Base-by-base conservation (phyloP, 2,329 filamentous ascomycete genomes). In the Monosporascus sp. region DNA sequence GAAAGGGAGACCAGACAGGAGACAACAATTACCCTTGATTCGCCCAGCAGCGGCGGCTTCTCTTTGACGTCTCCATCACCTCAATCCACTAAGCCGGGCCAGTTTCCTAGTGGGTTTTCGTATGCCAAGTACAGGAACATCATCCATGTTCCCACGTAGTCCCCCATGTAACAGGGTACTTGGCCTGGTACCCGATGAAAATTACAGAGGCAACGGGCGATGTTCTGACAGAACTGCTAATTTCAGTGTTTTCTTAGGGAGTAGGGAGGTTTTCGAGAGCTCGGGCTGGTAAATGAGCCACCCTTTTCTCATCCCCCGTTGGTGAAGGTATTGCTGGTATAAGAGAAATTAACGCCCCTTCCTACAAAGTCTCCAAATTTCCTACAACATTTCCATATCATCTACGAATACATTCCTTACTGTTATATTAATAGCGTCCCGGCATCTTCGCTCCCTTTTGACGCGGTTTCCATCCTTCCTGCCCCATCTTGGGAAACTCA, bases 301-400 rank as follows among this genome's bases (percentile, higher is more conserved):
- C 24, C 43, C 24, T 9, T 46, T 46, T 46, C 31, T 19, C 41
- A 46, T 51, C 40, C 27, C 31, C 26, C 9, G 40, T 17, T 16
- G 7, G 34, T 14, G 40, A 47, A 50, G 50, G 51, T 48, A 50
- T 56, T 52, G 56, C 56, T 59, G 60, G 62, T 67, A 67, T 67
- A 66, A 66, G 64, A 63, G 65, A 59, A 66, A 66, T 62, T 66
- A 60, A 63, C 55, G 43, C 52, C 60, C 62, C 61, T 63, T 65
- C 60, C 59, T 59, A 58, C 53, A 56, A 26, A 31, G 43, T 8
- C 58, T 62, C 55, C 58, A 52, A 59, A 49, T 48, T 60, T 61
- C 56, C 61, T 54, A 54, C 51, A 60, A 61, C 61, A 61, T 61
- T 58, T 59, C 61, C 60, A 59, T 52, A 57, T 59, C 59, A 62